Evolutionary conservation across 805 yeast species (phyloP), one percentile per base, ranked within the genome.

Genomic region (Diddensiella santjacobensis): DNA sequence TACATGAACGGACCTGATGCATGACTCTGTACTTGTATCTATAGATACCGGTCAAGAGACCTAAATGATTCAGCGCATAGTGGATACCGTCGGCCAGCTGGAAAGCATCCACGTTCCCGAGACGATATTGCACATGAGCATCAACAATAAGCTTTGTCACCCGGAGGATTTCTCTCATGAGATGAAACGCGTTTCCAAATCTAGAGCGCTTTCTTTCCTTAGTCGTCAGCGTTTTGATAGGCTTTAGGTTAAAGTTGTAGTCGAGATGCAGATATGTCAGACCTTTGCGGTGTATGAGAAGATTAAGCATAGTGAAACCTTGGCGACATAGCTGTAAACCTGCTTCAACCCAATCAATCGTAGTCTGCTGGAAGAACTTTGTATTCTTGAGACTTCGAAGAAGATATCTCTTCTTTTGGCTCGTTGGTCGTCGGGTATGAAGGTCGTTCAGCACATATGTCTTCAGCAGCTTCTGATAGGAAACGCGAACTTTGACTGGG

Each of bases 281-380:
- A 0, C 98, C 98, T 57, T 86, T 83, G 59, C 89, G 79, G 64
- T 93, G 98, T 44, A 93, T 88, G 55, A 93, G 71, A 30, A 93
- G 69, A 64, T 89, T 90, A 41, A 93, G 73, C 95, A 91, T 90
- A 58, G 88, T 91, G 66, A 83, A 87, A 2, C 99, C 99, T 66
- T 93, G 99, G 33, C 80, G 78, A 60, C 96, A 86, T 2, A 93
- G 80, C 67, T 93, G 98, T 49, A 93, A 71, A 23, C 97, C 99
- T 1, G 98, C 99, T 65, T 93, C 99, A 2, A 91, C 93, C 99
- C 99, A 93, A 66, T 93, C 99, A 43, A 93, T 82, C 0, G 90
- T 76, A 0, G 99, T 91, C 58, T 86, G 83, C 61, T 88, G 96
- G 67, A 93, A 93, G 64, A 79, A 93, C 60, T 87, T 90, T 0